These are phyloP conservation scores for Corymbia calophylla DNA, from an alignment of 441 rosid genomes.

Conservation along the genomic window DNA sequence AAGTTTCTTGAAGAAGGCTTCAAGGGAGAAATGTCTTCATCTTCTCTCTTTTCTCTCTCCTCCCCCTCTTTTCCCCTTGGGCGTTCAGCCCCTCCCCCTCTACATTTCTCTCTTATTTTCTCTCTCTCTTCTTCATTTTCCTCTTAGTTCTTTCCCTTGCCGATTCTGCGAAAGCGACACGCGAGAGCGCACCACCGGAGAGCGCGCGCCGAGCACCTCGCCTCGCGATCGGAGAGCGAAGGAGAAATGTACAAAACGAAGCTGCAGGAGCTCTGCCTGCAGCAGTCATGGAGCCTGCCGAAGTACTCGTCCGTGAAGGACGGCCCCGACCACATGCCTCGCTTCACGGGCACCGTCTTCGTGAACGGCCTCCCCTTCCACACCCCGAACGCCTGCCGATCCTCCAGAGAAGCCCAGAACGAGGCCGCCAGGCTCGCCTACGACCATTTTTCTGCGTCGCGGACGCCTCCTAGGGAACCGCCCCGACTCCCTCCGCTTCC, in stretches of 20 bases:
- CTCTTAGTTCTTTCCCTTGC: no score
- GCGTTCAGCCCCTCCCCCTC: no score
- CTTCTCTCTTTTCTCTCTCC: no score
- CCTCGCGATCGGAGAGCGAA: neutral
- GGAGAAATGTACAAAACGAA: conserved; percentile 32
- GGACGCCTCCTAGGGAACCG: neutral
- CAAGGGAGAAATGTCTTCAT: no score
- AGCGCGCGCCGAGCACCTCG: neutral
- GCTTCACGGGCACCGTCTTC: conserved; percentile 34
- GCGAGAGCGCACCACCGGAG: no score
- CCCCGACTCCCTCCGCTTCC: neutral
- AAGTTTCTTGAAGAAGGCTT: no score
- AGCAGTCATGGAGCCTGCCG: conserved; percentile 25
- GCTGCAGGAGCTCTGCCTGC: conserved; percentile 48
- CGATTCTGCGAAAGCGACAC: neutral
- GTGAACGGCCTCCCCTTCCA: conserved; percentile 27
- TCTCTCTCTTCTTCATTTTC: no score
- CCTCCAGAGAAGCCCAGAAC: conserved; percentile 45
- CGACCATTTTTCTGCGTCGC: conserved; percentile 15
- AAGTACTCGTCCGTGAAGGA: conserved; percentile 15
- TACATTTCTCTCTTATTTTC: no score
- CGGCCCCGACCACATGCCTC: conserved; percentile 39
- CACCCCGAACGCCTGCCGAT: neutral
- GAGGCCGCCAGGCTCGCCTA: conserved; percentile 42
- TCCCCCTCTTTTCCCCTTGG: no score